Percentiles rank a stretch among this genome's conserved stretches.
Conservation (phyloP, 768 basidiomycete genomes). For the Russula sp. region DNA sequence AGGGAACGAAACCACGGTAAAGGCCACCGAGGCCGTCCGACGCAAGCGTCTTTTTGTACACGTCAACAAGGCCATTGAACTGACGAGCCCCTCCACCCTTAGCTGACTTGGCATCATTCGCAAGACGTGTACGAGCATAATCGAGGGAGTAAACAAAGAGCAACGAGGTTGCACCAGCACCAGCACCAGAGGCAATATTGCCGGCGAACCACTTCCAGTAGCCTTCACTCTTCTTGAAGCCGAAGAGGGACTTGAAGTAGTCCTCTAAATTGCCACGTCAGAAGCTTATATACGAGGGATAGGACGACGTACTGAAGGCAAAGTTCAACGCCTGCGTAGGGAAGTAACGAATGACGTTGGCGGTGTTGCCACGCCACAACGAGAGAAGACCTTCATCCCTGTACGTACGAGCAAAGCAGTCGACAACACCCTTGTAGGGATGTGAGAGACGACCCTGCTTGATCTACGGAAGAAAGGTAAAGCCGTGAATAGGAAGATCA, state of each 20-base stretch:
- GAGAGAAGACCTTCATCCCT: constrained; percentile 91
- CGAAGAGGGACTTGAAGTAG: constrained; percentile 98
- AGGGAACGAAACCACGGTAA: constrained; percentile 99
- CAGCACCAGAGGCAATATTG: constrained; percentile 98
- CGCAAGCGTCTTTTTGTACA: constrained; percentile 95
- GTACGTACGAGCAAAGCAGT: constrained; percentile 92
- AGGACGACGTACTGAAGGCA: constrained; percentile 81
- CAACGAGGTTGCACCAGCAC: constrained; percentile 96
- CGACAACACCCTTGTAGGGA: constrained; percentile 94
- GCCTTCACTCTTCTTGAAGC: constrained; percentile 96
- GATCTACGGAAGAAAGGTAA: constrained; percentile 50
- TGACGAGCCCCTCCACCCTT: constrained; percentile 92
- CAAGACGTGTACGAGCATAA: constrained; percentile 98
- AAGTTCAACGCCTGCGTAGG: constrained; percentile 99
- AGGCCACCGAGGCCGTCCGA: constrained; percentile 98
- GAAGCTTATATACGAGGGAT: not conserved
- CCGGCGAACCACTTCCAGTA: constrained; percentile 99
- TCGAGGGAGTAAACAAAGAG: constrained; percentile 99
- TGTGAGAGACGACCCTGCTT: constrained; percentile 96
- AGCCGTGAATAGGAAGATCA: not conserved
- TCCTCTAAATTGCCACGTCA: constrained; percentile 58
- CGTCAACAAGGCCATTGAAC: constrained; percentile 97
- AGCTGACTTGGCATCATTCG: constrained; percentile 94
- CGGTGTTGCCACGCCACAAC: constrained; percentile 99
- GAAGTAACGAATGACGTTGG: constrained; percentile 99